Evolutionary conservation across 305 asterid species (phyloP).

Genomic region (Solanum hybrid): DNA sequence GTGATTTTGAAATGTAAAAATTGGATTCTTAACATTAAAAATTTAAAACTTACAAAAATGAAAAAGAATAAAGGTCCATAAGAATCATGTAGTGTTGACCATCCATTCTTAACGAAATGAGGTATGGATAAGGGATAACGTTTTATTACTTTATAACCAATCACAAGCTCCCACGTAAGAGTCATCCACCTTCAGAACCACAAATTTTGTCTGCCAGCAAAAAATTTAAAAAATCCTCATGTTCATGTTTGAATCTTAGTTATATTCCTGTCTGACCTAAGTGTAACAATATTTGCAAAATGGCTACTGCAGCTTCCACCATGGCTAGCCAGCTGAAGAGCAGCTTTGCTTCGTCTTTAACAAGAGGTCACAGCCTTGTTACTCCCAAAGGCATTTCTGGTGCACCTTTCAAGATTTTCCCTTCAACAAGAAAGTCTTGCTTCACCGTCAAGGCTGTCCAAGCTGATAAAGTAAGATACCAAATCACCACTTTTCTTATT

Average conservation of each 20-base stretch:
- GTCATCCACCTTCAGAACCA: conserved; percentile 3
- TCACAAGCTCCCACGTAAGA: neutral
- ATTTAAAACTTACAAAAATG: neutral
- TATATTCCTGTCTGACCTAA: neutral
- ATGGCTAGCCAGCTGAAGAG: conserved; percentile 70
- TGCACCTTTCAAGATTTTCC: conserved; percentile 50
- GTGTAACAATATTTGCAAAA: conserved; percentile 8
- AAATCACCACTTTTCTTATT: neutral
- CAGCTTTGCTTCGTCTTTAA: conserved; percentile 46
- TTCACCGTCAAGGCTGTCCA: conserved; percentile 63
- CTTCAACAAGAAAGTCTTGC: conserved; percentile 42
- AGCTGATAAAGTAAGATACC: conserved; percentile 47
- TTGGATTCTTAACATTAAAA: neutral
- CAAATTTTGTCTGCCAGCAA: neutral
- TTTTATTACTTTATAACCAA: neutral
- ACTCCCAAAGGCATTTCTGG: conserved; percentile 76
- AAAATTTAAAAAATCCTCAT: neutral
- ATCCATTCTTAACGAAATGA: neutral
- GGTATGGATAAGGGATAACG: conserved; percentile 10
- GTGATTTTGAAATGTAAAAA: neutral
- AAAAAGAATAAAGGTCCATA: neutral
- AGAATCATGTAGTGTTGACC: neutral
- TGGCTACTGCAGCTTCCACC: conserved; percentile 70
- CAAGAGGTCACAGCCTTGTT: conserved; percentile 23
- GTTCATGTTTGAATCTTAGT: neutral